A percentile compares a stretch with the other conserved stretches of the same genome.
phyloP scores from a whole-genome alignment of 2,329 filamentous ascomycete species.

The Phoma herbarum region DNA sequence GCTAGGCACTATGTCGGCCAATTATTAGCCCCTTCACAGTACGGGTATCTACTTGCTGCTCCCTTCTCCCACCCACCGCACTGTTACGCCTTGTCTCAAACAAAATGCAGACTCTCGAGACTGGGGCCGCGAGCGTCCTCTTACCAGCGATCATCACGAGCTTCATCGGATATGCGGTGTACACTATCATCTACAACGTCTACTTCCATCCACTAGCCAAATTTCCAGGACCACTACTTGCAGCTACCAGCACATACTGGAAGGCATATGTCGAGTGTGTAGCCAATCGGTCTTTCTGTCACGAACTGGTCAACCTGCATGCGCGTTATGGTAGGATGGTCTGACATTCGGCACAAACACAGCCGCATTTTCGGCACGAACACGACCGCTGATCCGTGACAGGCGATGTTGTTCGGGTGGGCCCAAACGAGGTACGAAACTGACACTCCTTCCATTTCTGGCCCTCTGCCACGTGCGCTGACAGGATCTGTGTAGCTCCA shows the following conservation, averaged over 20 bases:
- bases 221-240: conserved; percentile 53
- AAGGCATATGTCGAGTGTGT: conserved; percentile 43
- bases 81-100: neutral
- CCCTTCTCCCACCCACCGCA: conserved; percentile 1
- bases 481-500: conserved; percentile 49
- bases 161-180: conserved; percentile 28
- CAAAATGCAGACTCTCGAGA: conserved; percentile 9
- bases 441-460: neutral
- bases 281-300: conserved; percentile 39
- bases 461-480: conserved; percentile 9
- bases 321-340: conserved; percentile 36
- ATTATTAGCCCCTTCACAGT: neutral
- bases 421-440: conserved; percentile 39
- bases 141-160: conserved; percentile 25
- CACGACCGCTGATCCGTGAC: conserved; percentile 19
- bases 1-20: conserved; percentile 6
- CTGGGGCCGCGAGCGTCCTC: conserved; percentile 16
- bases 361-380: conserved; percentile 15
- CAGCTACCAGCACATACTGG: conserved; percentile 37
- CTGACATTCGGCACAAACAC: neutral
- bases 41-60: neutral
- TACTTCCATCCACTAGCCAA: conserved; percentile 55
- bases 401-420: conserved; percentile 42
- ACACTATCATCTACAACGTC: conserved; percentile 43
- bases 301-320: conserved; percentile 39